phyloP scores from a whole-genome alignment of 2,329 filamentous ascomycete species.

The Xylariales sp. region DNA sequence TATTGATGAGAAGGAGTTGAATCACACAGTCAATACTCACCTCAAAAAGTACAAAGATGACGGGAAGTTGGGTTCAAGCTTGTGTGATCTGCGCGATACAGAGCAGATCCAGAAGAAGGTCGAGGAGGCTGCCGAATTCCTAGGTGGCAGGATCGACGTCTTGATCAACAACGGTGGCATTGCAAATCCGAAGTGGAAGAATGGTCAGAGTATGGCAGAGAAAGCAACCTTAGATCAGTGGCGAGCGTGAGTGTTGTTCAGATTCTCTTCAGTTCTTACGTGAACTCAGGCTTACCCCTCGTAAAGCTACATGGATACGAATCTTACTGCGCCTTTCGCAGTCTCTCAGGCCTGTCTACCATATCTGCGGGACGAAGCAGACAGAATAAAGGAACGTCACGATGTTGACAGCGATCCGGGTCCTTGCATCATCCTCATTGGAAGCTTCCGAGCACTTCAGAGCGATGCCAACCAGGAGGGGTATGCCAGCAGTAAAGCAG shows the following conservation, averaged over 20 bases:
- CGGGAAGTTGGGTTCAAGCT: constrained; percentile 26
- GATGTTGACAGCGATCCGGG: constrained; percentile 25
- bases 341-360: constrained; percentile 41
- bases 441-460: constrained; percentile 40
- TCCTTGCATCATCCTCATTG: constrained; percentile 41
- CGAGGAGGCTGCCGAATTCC: constrained; percentile 28
- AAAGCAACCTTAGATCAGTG: constrained; percentile 36
- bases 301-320: constrained; percentile 35
- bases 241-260: constrained; percentile 29
- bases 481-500: constrained; percentile 38
- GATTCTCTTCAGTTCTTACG: too few relatives aligned
- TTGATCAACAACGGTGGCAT: constrained; percentile 36
- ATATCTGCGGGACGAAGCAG: constrained; percentile 31
- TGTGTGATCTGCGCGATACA: constrained; percentile 37
- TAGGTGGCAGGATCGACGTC: constrained; percentile 32
- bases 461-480: constrained; percentile 43
- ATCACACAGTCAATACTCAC: constrained; percentile 28
- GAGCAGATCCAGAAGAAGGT: constrained; percentile 30
- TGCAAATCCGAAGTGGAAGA: constrained; percentile 32
- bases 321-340: constrained; percentile 40
- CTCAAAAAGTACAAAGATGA: constrained; percentile 22
- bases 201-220: constrained; percentile 41
- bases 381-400: constrained; percentile 1
- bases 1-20: constrained; percentile 34
- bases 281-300: neutral